Conservation (phyloP, 129 eudicot genomes). For the carrot (Daucus carota) region DNA sequence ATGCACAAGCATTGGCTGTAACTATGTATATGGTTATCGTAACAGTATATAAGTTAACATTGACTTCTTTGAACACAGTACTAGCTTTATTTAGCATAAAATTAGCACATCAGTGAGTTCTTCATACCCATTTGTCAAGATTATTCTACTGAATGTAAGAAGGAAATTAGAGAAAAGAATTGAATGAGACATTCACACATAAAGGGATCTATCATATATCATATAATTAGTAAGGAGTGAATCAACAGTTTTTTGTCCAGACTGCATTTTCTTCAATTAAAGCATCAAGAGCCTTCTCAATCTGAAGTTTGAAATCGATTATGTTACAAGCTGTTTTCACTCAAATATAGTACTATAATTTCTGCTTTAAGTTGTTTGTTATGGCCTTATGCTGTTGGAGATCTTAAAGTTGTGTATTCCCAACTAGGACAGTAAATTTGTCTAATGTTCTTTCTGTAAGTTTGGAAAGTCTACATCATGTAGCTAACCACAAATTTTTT, state of each 20-base stretch:
- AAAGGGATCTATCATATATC: not conserved
- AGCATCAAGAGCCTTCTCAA: not conserved
- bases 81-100: not conserved
- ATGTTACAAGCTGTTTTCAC: not conserved
- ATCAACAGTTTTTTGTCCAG: not conserved
- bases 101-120: not conserved
- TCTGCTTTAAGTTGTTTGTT: not conserved
- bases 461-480: not conserved
- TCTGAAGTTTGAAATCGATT: not conserved
- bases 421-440: not conserved
- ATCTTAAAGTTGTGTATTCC: not conserved
- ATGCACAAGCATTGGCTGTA: slow-evolving; percentile 13
- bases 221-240: too few species aligned
- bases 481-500: not conserved
- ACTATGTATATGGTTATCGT: not conserved
- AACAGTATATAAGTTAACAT: too few species aligned
- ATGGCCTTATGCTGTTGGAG: not conserved
- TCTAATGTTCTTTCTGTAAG: not conserved
- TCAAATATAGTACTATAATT: not conserved
- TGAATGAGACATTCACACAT: not conserved
- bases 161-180: not conserved
- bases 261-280: not conserved
- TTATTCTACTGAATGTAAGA: not conserved
- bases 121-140: not conserved
- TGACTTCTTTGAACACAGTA: not conserved